A percentile compares a stretch with the other conserved stretches of the same genome.
Evolutionary conservation across 805 yeast genomes (phyloP).

Genomic region (Candida mattraensis): DNA sequence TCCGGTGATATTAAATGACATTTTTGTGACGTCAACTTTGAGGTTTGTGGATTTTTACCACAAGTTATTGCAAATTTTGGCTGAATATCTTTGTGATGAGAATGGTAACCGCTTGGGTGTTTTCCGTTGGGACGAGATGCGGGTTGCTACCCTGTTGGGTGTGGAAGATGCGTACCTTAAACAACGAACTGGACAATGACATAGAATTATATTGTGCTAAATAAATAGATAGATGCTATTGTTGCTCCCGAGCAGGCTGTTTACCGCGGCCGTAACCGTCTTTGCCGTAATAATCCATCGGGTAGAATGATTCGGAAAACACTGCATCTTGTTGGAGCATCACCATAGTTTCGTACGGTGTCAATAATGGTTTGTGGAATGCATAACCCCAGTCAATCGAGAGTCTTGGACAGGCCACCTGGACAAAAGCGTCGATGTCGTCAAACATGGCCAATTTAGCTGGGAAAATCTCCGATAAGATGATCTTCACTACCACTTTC

Average conservation of each 20-base stretch:
- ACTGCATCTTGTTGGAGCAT: constrained; percentile 69
- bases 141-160: constrained; percentile 71
- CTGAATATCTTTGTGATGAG: constrained; percentile 37
- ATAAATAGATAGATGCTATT: constrained; percentile 9
- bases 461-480: constrained; percentile 91
- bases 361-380: constrained; percentile 82
- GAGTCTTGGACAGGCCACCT: constrained; percentile 94
- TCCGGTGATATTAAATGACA: constrained; percentile 58
- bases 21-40: constrained; percentile 49
- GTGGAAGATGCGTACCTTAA: constrained; percentile 44
- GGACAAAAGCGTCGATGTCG: constrained; percentile 92
- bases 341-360: constrained; percentile 97
- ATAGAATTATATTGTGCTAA: constrained; percentile 10
- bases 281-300: constrained; percentile 92
- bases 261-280: constrained; percentile 93
- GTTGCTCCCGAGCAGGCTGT: constrained; percentile 42
- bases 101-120: constrained; percentile 27
- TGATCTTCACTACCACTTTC: constrained; percentile 71
- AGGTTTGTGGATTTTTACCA: constrained; percentile 49
- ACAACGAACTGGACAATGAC: constrained; percentile 11
- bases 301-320: constrained; percentile 70
- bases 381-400: constrained; percentile 99
- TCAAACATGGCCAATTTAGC: constrained; percentile 88
- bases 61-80: constrained; percentile 38
- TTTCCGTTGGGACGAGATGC: constrained; percentile 55